A percentile compares a stretch with the other conserved stretches of the same genome.
These are phyloP conservation scores for Clonostachys sp. DNA, from an alignment of 2,329 filamentous ascomycete species.

Conservation along the genomic window DNA sequence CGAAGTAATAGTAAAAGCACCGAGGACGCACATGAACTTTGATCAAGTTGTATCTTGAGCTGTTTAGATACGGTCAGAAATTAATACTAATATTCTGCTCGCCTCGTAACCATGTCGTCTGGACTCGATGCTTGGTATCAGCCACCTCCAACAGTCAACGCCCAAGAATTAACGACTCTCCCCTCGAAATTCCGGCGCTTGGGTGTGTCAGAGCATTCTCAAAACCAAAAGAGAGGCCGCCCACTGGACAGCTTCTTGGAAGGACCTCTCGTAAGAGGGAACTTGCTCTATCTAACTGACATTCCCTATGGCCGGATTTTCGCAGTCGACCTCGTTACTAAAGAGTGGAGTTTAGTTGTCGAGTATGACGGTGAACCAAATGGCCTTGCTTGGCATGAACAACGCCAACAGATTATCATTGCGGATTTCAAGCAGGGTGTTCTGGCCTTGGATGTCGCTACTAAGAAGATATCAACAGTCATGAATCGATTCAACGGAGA, in stretches of 20 bases:
- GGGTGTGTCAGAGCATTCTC: conserved; percentile 4
- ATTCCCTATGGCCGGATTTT: conserved; percentile 3
- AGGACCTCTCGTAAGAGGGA: conserved; percentile 1
- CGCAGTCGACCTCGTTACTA: background rate
- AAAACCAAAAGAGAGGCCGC: conserved; percentile 6
- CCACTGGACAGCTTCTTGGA: conserved; percentile 4
- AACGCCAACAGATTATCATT: conserved; percentile 3
- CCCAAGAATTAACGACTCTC: background rate
- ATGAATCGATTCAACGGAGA: conserved; percentile 8
- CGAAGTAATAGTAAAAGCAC: no score
- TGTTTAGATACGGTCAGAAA: no score
- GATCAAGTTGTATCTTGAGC: no score
- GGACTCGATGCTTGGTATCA: conserved; percentile 1
- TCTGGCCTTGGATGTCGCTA: conserved; percentile 1
- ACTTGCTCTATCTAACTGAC: conserved; percentile 1
- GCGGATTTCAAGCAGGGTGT: conserved; percentile 7
- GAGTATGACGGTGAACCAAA: conserved; percentile 7
- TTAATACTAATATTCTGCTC: no score
- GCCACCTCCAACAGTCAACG: background rate
- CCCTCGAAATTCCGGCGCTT: conserved; percentile 2
- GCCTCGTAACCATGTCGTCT: background rate
- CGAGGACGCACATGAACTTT: no score
- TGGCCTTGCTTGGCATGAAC: conserved; percentile 4
- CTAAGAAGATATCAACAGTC: conserved; percentile 1
- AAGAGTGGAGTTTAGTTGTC: conserved; percentile 2